Evolutionary conservation across 352 stramenopile genomes (phyloP), one percentile per base, ranked within the genome.

Genomic region (Globisporangium echinulatum): DNA sequence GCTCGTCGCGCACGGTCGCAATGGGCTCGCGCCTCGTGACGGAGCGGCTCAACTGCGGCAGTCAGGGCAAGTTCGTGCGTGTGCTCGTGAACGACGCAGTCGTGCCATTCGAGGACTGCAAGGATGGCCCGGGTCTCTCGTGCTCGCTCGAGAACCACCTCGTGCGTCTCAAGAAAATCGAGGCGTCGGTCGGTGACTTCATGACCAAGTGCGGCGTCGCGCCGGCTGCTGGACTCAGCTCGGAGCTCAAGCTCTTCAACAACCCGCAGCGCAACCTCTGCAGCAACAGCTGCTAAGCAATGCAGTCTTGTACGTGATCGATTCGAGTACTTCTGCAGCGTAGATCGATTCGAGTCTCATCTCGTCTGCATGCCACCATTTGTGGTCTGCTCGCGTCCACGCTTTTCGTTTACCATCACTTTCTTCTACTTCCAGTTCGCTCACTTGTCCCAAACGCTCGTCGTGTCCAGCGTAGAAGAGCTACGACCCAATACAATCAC

Each of bases 71-170:
- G 51, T 85, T 69, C 60, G 71, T 82, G 36, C 75, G 72, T 59
- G 69, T 82, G 47, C 70, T 54, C n/a, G 67, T 82, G 50, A 85
- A 82, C 58, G 71, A 81, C 33, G 72, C 77, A 37, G 63, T 75
- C n/a, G 68, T 79, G 15, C 63, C 72, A n/a, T 66, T 82, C 14
- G 57, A 58, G 0, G 69, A 59, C 38, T 85, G 73, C 61, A 64
- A 81, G 57, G 72, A 60, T 15, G 75, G 75, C 37, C 75, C 75
- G 0, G 75, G 75, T 3, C 64, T 82, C 49, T 79, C 75, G 42
- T 85, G 75, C 36, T 66, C 73, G 7, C 46, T 85, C 5, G 63
- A 69, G 43, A 61, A 79, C 37, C 82, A 73, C 56, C 50, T 67
- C 15, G 17, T 70, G 55, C 72, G 77, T 52, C 79, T 85, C 62